Conservation (phyloP, 2,329 filamentous ascomycete species). For the Gaeumannomyces sp. region DNA sequence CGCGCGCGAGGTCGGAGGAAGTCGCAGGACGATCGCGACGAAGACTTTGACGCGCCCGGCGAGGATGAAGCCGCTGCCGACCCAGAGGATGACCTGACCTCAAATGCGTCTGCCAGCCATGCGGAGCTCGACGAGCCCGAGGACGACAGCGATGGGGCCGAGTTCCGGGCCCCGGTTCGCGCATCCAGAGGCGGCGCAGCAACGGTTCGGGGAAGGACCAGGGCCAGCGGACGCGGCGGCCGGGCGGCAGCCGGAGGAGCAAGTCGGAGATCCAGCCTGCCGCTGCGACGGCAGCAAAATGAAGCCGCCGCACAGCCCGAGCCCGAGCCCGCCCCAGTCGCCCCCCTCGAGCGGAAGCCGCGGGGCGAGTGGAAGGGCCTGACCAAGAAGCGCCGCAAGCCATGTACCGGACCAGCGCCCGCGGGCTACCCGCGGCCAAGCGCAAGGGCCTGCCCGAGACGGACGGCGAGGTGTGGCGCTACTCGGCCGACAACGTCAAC, state of each 20-base stretch:
- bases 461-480: constrained; percentile 9
- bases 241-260: neutral
- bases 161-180: too few relatives aligned
- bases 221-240: neutral
- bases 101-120: neutral
- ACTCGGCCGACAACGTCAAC: constrained; percentile 9
- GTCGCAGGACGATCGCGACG: constrained; percentile 1
- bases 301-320: neutral
- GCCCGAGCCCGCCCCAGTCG: neutral
- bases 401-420: neutral
- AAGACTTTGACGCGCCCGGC: neutral
- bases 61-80: neutral
- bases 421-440: neutral
- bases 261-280: neutral
- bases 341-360: neutral
- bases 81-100: neutral
- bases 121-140: neutral
- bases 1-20: neutral
- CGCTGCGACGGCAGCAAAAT: neutral
- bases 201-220: neutral
- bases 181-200: neutral
- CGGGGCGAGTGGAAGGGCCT: neutral
- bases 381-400: constrained; percentile 5
- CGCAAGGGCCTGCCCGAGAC: constrained; percentile 6
- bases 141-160: neutral